Percentiles rank a stretch among this genome's conserved stretches.
Evolutionary conservation across 2,329 filamentous ascomycete genomes (phyloP).

Genomic region (Boeremia lycopersici): DNA sequence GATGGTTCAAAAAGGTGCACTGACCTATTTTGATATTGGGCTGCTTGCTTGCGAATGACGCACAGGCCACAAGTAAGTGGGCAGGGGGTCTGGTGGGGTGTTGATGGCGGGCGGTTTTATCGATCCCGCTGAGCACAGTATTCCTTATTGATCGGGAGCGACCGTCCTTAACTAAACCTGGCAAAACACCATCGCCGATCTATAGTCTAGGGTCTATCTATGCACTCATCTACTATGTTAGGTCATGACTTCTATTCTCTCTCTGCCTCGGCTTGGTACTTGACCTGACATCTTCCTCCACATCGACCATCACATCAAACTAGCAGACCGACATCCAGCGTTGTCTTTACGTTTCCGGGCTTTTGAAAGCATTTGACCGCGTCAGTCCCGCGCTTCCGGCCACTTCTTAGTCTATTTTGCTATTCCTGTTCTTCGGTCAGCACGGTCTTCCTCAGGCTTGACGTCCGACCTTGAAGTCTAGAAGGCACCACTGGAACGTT

Average conservation of each 20-base stretch:
- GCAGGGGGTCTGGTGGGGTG: slow-evolving; percentile 18
- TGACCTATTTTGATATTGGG: slow-evolving; percentile 9
- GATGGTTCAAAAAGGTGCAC: not conserved
- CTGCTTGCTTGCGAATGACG: slow-evolving; percentile 6
- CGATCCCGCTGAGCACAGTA: slow-evolving; percentile 28
- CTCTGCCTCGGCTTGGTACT: slow-evolving; percentile 8
- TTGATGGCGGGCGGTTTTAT: slow-evolving; percentile 25
- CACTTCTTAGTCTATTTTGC: not conserved
- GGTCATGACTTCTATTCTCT: slow-evolving; percentile 13
- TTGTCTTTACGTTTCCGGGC: slow-evolving; percentile 1
- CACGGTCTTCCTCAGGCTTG: slow-evolving; percentile 20
- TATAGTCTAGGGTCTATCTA: slow-evolving; percentile 12
- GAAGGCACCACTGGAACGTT: slow-evolving; percentile 8
- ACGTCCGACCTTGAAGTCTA: not conserved
- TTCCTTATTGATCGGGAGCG: slow-evolving; percentile 26
- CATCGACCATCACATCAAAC: not conserved
- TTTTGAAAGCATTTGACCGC: not conserved
- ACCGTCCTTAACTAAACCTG: slow-evolving; percentile 17
- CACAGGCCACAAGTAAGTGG: slow-evolving; percentile 6
- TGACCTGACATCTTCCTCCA: slow-evolving; percentile 5
- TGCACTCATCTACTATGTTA: slow-evolving; percentile 17
- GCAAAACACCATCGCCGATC: slow-evolving; percentile 30
- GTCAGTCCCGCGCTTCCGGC: slow-evolving; percentile 6
- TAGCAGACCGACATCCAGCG: slow-evolving; percentile 5
- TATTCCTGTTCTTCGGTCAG: slow-evolving; percentile 22